Evolutionary conservation across 2,329 filamentous ascomycete species (phyloP).

Genomic region (Alternaria brassicae): DNA sequence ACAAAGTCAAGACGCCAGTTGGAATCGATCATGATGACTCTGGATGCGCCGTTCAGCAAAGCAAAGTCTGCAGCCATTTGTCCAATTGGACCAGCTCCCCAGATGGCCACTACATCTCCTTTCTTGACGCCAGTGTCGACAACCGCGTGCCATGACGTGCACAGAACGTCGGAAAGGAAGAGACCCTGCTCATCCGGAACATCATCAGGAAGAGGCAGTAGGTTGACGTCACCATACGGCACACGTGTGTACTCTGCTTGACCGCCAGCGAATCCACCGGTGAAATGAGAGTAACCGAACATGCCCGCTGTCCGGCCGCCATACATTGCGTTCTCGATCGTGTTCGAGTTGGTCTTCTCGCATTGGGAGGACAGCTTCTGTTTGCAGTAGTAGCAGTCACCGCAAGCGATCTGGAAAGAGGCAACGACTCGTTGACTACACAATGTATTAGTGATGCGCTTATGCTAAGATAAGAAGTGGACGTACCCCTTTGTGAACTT

Average conservation of each 20-base stretch:
- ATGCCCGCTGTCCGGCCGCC: constrained; percentile 75
- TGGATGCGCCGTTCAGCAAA: constrained; percentile 73
- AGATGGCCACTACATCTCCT: constrained; percentile 79
- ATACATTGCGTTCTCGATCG: constrained; percentile 75
- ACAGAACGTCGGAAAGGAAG: constrained; percentile 80
- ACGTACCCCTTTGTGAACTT: constrained; percentile 53
- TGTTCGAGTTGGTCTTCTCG: constrained; percentile 79
- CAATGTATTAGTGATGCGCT: constrained; percentile 27
- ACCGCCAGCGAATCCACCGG: constrained; percentile 84
- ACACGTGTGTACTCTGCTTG: constrained; percentile 89
- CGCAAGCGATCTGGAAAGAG: constrained; percentile 81
- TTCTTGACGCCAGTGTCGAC: constrained; percentile 83
- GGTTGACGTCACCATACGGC: constrained; percentile 79
- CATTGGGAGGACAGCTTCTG: constrained; percentile 81
- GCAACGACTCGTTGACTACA: constrained; percentile 72
- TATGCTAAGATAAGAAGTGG: neutral
- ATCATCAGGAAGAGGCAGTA: constrained; percentile 77
- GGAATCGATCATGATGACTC: constrained; percentile 81
- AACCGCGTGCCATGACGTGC: constrained; percentile 81
- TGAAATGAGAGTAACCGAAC: constrained; percentile 71
- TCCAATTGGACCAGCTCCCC: constrained; percentile 86
- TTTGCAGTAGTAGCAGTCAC: constrained; percentile 76
- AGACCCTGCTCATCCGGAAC: constrained; percentile 86
- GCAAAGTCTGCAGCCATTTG: constrained; percentile 76
- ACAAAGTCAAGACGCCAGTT: constrained; percentile 75